phyloP scores from a whole-genome alignment of 1,139 yeast species.

The Pichia kudriavzevii region DNA sequence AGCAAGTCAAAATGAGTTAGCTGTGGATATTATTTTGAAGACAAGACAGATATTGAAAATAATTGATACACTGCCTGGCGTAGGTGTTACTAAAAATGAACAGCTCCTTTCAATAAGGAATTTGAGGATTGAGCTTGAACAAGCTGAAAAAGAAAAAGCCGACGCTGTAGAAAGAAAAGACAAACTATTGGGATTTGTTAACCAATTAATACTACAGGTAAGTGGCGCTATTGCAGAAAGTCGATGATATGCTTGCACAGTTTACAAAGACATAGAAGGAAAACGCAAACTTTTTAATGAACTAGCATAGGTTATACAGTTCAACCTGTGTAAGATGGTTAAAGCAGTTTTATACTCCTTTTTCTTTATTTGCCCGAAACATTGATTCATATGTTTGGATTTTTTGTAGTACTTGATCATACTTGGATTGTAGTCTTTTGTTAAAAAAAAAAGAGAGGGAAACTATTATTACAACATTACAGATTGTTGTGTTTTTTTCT shows the following conservation, averaged over 20 bases:
- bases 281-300: no score
- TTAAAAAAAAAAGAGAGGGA: no score
- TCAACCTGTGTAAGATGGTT: no score
- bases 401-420: no score
- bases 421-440: no score
- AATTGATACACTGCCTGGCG: constrained; percentile 88
- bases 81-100: constrained; percentile 71
- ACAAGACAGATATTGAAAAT: constrained; percentile 80
- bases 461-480: no score
- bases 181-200: constrained; percentile 55
- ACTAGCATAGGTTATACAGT: no score
- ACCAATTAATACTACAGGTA: constrained; percentile 56
- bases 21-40: constrained; percentile 77
- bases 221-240: constrained; percentile 45
- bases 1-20: constrained; percentile 60
- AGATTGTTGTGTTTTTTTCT: no score
- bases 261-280: no score
- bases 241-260: constrained; percentile 1
- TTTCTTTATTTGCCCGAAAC: no score
- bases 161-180: constrained; percentile 61
- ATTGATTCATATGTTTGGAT: no score
- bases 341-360: no score
- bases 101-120: constrained; percentile 60
- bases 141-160: constrained; percentile 53
- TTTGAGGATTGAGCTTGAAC: constrained; percentile 56